Evolutionary conservation across 1,284 basidiomycete species (phyloP).

Genomic region (Tilletia indica): DNA sequence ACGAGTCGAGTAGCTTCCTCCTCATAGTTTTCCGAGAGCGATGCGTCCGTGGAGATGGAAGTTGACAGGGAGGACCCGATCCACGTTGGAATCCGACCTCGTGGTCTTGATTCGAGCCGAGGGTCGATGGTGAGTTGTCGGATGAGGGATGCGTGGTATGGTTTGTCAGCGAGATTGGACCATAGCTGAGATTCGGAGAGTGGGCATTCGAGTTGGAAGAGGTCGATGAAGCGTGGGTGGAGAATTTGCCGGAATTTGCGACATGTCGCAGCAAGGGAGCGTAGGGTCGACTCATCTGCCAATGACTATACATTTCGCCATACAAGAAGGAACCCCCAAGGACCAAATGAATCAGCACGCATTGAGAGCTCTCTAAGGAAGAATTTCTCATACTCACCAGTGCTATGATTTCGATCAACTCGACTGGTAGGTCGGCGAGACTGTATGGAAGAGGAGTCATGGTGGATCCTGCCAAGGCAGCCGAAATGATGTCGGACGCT

Average conservation of each 20-base stretch:
- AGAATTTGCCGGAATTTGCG: background rate
- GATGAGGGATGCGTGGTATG: background rate
- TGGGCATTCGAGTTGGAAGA: slow-evolving; percentile 3
- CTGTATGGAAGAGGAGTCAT: background rate
- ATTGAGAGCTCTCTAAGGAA: too few species aligned
- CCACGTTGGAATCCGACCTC: slow-evolving; percentile 3
- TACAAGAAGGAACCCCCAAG: background rate
- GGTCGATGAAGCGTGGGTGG: background rate
- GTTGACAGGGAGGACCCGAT: background rate
- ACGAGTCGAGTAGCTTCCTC: background rate
- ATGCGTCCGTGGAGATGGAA: too few species aligned
- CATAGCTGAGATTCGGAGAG: slow-evolving; percentile 2
- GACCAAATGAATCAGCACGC: background rate
- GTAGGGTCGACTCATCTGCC: background rate
- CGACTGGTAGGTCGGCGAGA: background rate
- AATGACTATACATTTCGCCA: background rate
- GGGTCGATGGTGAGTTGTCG: slow-evolving; percentile 18
- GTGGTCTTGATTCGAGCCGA: background rate
- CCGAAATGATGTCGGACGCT: background rate
- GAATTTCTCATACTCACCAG: background rate
- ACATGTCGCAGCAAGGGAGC: slow-evolving; percentile 12
- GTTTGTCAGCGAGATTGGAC: background rate
- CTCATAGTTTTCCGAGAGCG: too few species aligned
- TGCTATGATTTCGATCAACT: slow-evolving; percentile 6
- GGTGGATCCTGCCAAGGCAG: background rate